These are phyloP conservation scores for Mycena rebaudengoi DNA, from an alignment of 768 basidiomycete genomes.

Conservation along the genomic window DNA sequence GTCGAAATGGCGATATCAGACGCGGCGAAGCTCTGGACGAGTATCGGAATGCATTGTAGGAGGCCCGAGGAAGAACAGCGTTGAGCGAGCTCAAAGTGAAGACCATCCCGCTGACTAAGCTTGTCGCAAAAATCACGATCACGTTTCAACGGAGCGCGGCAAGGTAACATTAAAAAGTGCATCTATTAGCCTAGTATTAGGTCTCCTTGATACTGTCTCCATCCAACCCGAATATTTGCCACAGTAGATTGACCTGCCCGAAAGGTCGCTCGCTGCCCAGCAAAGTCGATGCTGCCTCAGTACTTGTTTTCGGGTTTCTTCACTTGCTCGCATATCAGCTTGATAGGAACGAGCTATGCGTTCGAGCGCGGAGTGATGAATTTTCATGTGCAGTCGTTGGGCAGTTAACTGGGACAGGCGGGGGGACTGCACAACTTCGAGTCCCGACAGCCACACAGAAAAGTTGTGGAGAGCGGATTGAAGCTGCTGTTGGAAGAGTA, in stretches of 20 bases:
- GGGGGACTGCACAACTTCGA: conserved; percentile 82
- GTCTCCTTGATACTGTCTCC: conserved; percentile 30
- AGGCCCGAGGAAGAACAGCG: neutral
- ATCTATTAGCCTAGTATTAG: neutral
- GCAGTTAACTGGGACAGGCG: conserved; percentile 79
- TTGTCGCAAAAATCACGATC: conserved; percentile 7
- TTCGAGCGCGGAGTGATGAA: conserved; percentile 81
- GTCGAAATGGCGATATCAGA: neutral
- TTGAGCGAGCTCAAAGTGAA: conserved; percentile 12
- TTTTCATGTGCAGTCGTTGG: conserved; percentile 66
- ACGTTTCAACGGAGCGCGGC: too few relatives aligned
- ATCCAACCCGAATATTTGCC: conserved; percentile 83
- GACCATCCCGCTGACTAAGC: conserved; percentile 3
- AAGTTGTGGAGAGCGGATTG: conserved; percentile 72
- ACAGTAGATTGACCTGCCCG: conserved; percentile 75
- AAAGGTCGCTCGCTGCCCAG: conserved; percentile 86
- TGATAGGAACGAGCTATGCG: conserved; percentile 77
- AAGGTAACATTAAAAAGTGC: too few relatives aligned
- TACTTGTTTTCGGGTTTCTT: conserved; percentile 76
- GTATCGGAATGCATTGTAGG: neutral
- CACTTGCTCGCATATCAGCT: conserved; percentile 78
- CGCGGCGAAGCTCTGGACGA: neutral
- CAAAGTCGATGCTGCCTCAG: conserved; percentile 87
- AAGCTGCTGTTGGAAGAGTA: conserved; percentile 69
- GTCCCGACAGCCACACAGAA: conserved; percentile 84